Evolutionary conservation across 2,329 filamentous ascomycete species (phyloP).

Genomic region (Cordyceps cicadae): DNA sequence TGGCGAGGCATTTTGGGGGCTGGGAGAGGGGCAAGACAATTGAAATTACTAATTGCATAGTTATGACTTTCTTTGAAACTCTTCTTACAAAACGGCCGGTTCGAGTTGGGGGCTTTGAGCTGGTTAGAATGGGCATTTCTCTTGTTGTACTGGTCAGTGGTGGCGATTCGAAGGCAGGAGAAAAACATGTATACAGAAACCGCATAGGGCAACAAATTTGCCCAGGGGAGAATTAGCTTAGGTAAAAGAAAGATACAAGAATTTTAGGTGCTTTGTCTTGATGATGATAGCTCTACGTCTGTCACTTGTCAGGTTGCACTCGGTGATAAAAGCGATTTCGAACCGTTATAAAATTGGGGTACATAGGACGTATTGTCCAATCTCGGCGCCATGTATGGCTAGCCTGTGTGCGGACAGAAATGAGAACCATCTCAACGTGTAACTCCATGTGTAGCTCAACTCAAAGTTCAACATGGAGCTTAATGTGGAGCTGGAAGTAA

Average conservation of each 20-base stretch:
- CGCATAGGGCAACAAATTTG: neutral
- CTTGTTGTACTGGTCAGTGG: neutral
- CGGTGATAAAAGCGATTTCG: neutral
- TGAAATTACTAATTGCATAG: neutral
- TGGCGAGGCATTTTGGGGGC: slow-evolving; percentile 1
- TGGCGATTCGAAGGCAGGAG: neutral
- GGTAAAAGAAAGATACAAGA: neutral
- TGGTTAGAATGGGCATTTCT: neutral
- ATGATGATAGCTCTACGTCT: no score
- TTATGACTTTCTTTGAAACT: neutral
- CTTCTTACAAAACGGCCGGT: neutral
- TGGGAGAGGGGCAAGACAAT: neutral
- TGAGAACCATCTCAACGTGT: no score
- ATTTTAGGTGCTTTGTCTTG: neutral
- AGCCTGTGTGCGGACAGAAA: neutral
- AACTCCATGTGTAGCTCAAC: no score
- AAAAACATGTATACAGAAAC: neutral
- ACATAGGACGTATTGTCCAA: no score
- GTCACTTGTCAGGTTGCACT: neutral
- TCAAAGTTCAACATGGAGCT: no score
- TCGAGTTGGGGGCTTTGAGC: neutral
- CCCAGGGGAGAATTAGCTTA: neutral
- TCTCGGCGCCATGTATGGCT: neutral
- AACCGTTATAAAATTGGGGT: no score
- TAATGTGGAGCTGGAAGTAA: no score